Evolutionary conservation across 192 early-diverging fungal species (phyloP), one percentile per base, ranked within the genome.

Genomic region (Chytriomyces sp.): DNA sequence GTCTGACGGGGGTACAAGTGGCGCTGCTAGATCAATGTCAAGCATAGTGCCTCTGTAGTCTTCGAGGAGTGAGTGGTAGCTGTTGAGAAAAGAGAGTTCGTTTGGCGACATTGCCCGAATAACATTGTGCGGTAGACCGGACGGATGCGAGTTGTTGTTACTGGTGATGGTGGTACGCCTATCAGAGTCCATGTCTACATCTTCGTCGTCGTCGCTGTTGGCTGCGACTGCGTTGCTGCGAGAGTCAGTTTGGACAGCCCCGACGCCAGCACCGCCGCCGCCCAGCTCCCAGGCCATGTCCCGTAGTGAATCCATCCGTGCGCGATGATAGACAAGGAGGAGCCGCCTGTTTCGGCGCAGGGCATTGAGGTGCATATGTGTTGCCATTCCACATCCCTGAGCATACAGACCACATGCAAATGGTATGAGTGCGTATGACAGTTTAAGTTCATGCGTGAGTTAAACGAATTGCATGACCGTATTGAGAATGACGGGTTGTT

Each of bases 281-380:
- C 91, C 89, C 28, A 90, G 76, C 5, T 88, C 87, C 93, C 93
- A 94, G 5, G 86, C 81, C 46, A 92, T 79, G 43, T 90, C 88
- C 77, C 90, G 80, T 65, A 96, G 83, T 60, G 90, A 86, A 23
- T 91, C 86, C 7, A 91, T 48, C 5, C 96, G 87, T 44, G 89
- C 87, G 9, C 85, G 84, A 68, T 95, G 93, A 80, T 98, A 98
- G 7, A 94, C 92, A 74, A 97, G 89, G 5, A 98, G 84, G n/a
- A 92, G 90, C 7, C 94, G 92, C 68, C 95, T 96, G 86, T 96
- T 95, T 46, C 94, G 88, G 46, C 86, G 85, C 28, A 94, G 79
- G 5, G 87, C 81, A 18, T 83, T 77, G 61, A 89, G 82, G 63
- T 91, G 86, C 64, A 93, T 82, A 11, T 71, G 78, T 18, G 76